These are phyloP conservation scores for Cutaneotrichosporon dermatis DNA, from an alignment of 1,284 basidiomycete genomes.

Conservation along the genomic window DNA sequence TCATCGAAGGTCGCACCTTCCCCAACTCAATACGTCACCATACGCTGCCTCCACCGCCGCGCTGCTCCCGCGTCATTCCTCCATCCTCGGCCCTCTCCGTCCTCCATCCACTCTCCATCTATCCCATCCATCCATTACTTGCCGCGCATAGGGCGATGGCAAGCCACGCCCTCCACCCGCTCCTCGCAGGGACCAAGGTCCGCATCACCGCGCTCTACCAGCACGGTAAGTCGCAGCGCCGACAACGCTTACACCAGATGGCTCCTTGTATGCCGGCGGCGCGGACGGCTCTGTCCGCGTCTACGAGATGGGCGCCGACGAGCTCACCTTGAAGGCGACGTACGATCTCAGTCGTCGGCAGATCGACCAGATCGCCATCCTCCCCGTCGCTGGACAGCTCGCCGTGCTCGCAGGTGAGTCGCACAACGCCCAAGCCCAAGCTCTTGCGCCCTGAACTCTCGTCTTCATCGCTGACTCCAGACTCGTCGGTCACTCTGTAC, in stretches of 20 bases:
- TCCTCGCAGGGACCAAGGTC: constrained; percentile 30
- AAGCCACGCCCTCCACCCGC: constrained; percentile 30
- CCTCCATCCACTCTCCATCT: too few relatives aligned
- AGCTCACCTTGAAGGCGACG: constrained; percentile 36
- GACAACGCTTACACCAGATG: constrained; percentile 53
- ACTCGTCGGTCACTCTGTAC: constrained; percentile 43
- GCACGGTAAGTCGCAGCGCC: constrained; percentile 24
- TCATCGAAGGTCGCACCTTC: too few relatives aligned
- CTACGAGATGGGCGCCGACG: constrained; percentile 22
- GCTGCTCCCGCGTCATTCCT: neutral
- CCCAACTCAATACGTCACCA: too few relatives aligned
- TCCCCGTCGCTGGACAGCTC: constrained; percentile 76
- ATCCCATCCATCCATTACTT: neutral
- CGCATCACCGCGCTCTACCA: constrained; percentile 40
- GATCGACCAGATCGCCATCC: constrained; percentile 79
- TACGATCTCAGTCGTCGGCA: constrained; percentile 65
- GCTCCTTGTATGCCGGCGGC: constrained; percentile 71
- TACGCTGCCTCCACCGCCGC: too few relatives aligned
- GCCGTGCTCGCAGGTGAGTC: constrained; percentile 69
- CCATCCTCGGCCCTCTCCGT: neutral
- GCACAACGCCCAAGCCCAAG: too few relatives aligned
- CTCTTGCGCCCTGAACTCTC: too few relatives aligned
- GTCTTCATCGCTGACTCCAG: constrained; percentile 24
- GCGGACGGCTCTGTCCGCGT: constrained; percentile 62
- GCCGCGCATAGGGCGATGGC: constrained; percentile 14